Conservation (phyloP, 768 basidiomycete species). For the Russula virescens region DNA sequence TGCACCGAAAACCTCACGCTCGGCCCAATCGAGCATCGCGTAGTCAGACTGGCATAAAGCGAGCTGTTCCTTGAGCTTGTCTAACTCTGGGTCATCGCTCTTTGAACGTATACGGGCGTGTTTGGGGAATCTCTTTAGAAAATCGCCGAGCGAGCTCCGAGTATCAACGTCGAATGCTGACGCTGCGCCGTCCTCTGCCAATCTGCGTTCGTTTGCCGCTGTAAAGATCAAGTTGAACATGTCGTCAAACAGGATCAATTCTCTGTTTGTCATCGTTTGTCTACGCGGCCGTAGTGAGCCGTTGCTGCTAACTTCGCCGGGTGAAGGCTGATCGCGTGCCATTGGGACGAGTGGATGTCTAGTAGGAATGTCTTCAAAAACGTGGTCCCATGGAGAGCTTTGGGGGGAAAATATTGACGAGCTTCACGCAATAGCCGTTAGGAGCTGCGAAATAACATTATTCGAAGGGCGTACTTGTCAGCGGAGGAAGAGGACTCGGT, state of each 20-base stretch:
- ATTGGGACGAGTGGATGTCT: slow-evolving; percentile 23
- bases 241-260: slow-evolving; percentile 60
- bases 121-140: slow-evolving; percentile 52
- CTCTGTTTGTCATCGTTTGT: slow-evolving; percentile 63
- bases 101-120: slow-evolving; percentile 31
- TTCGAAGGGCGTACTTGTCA: slow-evolving; percentile 8
- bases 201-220: slow-evolving; percentile 38
- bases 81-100: slow-evolving; percentile 41
- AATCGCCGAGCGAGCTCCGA: slow-evolving; percentile 29
- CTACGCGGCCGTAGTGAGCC: slow-evolving; percentile 31
- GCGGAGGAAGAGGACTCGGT: not conserved
- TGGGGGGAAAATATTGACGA: slow-evolving; percentile 29
- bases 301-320: slow-evolving; percentile 2
- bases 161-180: slow-evolving; percentile 11
- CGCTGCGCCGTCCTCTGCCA: slow-evolving; percentile 7
- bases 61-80: slow-evolving; percentile 69
- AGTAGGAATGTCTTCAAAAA: slow-evolving; percentile 43
- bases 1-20: slow-evolving; percentile 60
- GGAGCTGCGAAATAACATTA: not conserved
- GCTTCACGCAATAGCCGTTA: slow-evolving; percentile 3
- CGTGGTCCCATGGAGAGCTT: slow-evolving; percentile 45
- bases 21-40: slow-evolving; percentile 69
- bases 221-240: slow-evolving; percentile 68
- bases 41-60: slow-evolving; percentile 61
- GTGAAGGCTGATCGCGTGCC: slow-evolving; percentile 11